Conservation (phyloP, 1,139 yeast species). For the Arxiozyma bovina region DNA sequence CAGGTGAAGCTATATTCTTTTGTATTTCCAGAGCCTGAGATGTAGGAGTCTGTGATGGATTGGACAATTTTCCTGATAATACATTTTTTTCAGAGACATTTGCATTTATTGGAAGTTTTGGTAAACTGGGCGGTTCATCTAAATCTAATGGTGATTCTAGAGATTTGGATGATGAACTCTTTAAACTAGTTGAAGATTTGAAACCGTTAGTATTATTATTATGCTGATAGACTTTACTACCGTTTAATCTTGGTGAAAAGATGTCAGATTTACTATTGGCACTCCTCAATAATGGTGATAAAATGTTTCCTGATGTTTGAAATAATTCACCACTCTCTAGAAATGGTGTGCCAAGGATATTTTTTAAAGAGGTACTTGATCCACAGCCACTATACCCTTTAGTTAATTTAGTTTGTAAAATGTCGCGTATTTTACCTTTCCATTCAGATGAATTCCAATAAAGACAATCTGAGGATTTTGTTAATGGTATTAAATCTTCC, state of each 20-base stretch:
- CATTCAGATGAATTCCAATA: conserved; percentile 66
- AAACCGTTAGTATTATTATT: background rate
- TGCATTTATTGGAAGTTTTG: background rate
- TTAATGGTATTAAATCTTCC: conserved; percentile 42
- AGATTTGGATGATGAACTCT: conserved; percentile 1
- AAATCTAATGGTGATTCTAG: conserved; percentile 1
- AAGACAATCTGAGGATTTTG: conserved; percentile 33
- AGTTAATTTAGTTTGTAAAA: conserved; percentile 55
- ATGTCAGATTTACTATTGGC: background rate
- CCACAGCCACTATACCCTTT: conserved; percentile 85
- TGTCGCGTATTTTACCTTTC: conserved; percentile 53
- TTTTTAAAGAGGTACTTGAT: conserved; percentile 49
- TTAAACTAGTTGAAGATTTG: background rate
- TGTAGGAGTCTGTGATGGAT: background rate
- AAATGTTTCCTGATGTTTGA: conserved; percentile 18
- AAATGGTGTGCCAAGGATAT: conserved; percentile 45
- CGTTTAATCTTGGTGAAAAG: background rate
- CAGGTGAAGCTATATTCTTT: no score
- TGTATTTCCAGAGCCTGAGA: no score
- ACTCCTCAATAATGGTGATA: conserved; percentile 8
- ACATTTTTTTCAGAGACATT: background rate
- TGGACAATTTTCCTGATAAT: background rate
- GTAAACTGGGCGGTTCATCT: background rate
- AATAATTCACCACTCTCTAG: conserved; percentile 32
- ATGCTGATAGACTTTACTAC: background rate